Percentiles rank a stretch among this genome's conserved stretches.
Conservation (phyloP, 257 asterid species). For the Hygrophila difformis region DNA sequence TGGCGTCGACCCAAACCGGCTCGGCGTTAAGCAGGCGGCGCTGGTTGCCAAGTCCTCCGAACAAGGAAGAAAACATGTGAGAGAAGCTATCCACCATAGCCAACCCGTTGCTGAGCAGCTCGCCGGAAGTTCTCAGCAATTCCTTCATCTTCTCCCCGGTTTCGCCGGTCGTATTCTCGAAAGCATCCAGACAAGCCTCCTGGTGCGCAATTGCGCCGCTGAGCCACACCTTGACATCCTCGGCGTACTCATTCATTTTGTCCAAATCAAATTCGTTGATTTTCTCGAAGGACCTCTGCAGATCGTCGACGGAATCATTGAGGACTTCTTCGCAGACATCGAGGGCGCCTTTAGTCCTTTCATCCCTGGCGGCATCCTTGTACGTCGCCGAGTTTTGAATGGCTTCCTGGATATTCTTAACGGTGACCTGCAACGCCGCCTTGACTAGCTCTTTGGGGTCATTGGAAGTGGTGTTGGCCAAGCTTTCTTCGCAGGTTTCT, state of each 20-base stretch:
- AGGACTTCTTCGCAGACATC: slow-evolving; percentile 11
- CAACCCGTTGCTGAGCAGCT: slow-evolving; percentile 18
- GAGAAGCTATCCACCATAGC: slow-evolving; percentile 21
- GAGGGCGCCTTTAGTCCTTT: background rate
- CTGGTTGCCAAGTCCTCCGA: background rate
- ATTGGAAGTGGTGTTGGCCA: slow-evolving; percentile 16
- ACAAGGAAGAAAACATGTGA: background rate
- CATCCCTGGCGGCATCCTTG: slow-evolving; percentile 13
- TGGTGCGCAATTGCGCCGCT: slow-evolving; percentile 31
- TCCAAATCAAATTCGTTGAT: background rate
- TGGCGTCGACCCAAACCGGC: background rate
- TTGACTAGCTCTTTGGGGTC: slow-evolving; percentile 21
- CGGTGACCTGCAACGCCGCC: slow-evolving; percentile 19
- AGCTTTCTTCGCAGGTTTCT: slow-evolving; percentile 26
- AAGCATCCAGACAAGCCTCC: slow-evolving; percentile 26
- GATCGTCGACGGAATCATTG: slow-evolving; percentile 21
- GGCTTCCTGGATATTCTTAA: slow-evolving; percentile 4
- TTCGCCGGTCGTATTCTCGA: slow-evolving; percentile 3
- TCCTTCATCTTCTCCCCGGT: slow-evolving; percentile 6
- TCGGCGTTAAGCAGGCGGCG: background rate
- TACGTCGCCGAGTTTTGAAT: slow-evolving; percentile 8
- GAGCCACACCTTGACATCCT: slow-evolving; percentile 33
- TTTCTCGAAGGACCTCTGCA: slow-evolving; percentile 12
- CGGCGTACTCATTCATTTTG: slow-evolving; percentile 1
- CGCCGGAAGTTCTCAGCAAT: slow-evolving; percentile 17